Conservation (phyloP, 768 basidiomycete species). For the Cystobasidiopsis lactophilus region DNA sequence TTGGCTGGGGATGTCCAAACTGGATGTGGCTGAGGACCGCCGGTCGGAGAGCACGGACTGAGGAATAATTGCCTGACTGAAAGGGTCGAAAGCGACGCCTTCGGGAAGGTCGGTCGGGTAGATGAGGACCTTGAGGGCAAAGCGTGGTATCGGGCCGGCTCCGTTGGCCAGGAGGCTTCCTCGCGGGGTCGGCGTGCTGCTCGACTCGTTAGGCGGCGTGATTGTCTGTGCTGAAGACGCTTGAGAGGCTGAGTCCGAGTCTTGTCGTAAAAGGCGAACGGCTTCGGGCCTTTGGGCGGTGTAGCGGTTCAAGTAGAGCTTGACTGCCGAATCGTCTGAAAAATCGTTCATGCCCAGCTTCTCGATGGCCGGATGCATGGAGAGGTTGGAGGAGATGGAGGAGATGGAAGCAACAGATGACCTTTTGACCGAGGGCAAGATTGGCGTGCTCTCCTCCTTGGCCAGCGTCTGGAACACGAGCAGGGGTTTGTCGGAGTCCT, state of each 20-base stretch:
- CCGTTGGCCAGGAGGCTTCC: not conserved
- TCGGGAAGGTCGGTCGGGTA: slow-evolving; percentile 81
- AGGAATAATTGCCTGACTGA: slow-evolving; percentile 83
- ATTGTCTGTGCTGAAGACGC: not conserved
- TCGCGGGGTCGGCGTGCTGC: not conserved
- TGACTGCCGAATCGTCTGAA: slow-evolving; percentile 87
- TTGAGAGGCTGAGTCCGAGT: not conserved
- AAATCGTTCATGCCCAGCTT: slow-evolving; percentile 93
- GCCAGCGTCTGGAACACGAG: slow-evolving; percentile 67
- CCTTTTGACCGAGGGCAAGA: slow-evolving; percentile 63
- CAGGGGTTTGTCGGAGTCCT: slow-evolving; percentile 54
- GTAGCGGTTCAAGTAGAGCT: slow-evolving; percentile 60
- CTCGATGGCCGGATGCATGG: slow-evolving; percentile 84
- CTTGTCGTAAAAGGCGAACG: not conserved
- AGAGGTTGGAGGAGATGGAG: slow-evolving; percentile 64
- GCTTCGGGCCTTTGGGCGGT: not conserved
- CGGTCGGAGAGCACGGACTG: slow-evolving; percentile 45
- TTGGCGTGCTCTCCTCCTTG: slow-evolving; percentile 34
- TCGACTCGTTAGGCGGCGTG: not conserved
- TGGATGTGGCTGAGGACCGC: slow-evolving; percentile 26
- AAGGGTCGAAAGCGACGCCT: slow-evolving; percentile 79
- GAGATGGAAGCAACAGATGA: slow-evolving; percentile 84
- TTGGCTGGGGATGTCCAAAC: slow-evolving; percentile 37
- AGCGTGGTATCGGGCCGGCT: slow-evolving; percentile 58
- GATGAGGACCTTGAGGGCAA: slow-evolving; percentile 66